Conservation (phyloP, 1,284 basidiomycete genomes). For the Athelia sp. region DNA sequence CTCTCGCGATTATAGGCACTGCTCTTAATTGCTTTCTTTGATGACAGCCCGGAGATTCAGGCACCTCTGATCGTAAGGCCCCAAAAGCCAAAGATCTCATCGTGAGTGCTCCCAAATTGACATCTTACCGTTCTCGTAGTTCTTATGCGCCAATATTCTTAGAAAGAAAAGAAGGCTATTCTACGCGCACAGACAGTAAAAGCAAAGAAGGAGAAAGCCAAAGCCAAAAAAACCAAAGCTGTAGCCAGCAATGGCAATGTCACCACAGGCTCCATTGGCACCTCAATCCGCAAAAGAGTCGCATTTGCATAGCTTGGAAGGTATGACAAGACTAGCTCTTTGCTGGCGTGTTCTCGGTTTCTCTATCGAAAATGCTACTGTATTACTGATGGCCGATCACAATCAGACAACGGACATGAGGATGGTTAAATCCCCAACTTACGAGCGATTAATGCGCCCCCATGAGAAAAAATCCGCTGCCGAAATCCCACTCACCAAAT, state of each 20-base stretch:
- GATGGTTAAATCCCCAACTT: too few relatives aligned
- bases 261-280: too few relatives aligned
- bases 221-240: neutral
- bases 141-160: constrained; percentile 9
- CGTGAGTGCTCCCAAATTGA: neutral
- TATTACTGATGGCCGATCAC: too few relatives aligned
- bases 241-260: neutral
- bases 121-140: constrained; percentile 5
- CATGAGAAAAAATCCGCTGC: too few relatives aligned
- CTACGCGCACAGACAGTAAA: constrained; percentile 19
- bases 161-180: constrained; percentile 23
- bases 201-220: constrained; percentile 26
- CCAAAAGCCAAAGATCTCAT: constrained; percentile 2
- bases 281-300: neutral
- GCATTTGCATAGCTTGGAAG: too few relatives aligned
- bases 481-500: too few relatives aligned
- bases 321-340: constrained; percentile 3
- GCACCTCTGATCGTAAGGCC: constrained; percentile 24
- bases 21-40: neutral
- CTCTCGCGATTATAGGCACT: neutral
- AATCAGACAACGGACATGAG: too few relatives aligned
- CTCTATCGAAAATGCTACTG: too few relatives aligned
- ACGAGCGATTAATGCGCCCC: too few relatives aligned
- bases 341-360: too few relatives aligned
- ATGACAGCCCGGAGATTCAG: constrained; percentile 13